Evolutionary conservation across 768 basidiomycete genomes (phyloP).

Genomic region (Tremella mesenterica): DNA sequence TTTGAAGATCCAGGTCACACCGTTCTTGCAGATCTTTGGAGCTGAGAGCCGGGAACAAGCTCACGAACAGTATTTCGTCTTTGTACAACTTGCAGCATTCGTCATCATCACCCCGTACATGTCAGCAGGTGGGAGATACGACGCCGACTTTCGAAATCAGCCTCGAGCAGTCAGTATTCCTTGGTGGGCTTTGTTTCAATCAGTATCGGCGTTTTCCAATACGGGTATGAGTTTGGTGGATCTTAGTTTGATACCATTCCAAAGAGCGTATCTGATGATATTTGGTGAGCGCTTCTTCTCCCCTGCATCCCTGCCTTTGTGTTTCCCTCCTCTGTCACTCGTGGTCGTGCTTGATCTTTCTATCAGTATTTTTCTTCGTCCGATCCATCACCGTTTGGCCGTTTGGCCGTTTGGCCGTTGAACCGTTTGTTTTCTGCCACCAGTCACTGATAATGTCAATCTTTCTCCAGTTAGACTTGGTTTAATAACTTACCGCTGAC

Average conservation of each 20-base stretch:
- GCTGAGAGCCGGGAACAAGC: conserved; percentile 1
- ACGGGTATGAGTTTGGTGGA: conserved; percentile 76
- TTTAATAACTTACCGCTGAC: too few relatives aligned
- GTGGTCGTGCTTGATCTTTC: not conserved
- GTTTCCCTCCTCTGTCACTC: not conserved
- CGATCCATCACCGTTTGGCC: too few relatives aligned
- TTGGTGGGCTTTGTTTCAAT: conserved; percentile 80
- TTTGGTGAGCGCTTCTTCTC: conserved; percentile 29
- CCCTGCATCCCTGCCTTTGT: not conserved
- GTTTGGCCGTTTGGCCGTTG: too few relatives aligned
- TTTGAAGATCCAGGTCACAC: not conserved
- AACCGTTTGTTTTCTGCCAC: too few relatives aligned
- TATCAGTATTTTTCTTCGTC: too few relatives aligned
- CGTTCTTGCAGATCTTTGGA: too few relatives aligned
- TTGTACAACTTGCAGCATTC: conserved; percentile 60
- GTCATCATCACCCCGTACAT: conserved; percentile 75
- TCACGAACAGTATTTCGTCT: conserved; percentile 62
- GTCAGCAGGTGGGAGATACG: conserved; percentile 53
- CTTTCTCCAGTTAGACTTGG: too few relatives aligned
- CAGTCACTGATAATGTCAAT: not conserved
- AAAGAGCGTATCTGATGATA: conserved; percentile 73
- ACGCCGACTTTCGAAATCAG: conserved; percentile 53
- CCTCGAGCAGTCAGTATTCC: conserved; percentile 53
- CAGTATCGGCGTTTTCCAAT: conserved; percentile 79
- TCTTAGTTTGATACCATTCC: conserved; percentile 84